Evolutionary conservation across 257 asterid species (phyloP).

Genomic region (Solanum sejunctum): DNA sequence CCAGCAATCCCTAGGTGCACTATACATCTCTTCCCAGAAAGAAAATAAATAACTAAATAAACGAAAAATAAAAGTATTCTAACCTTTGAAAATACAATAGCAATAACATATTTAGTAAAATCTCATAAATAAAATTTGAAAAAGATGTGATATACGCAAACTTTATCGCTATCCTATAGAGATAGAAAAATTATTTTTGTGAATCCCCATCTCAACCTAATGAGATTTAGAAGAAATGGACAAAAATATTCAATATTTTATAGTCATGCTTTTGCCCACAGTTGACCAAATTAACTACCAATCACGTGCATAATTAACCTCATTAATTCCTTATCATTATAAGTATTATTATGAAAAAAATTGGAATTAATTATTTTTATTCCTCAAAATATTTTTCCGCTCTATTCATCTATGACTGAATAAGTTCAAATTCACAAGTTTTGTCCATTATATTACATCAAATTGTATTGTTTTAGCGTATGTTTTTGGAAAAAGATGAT

Average conservation of each 20-base stretch:
- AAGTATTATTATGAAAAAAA: neutral
- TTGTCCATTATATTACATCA: neutral
- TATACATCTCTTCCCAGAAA: neutral
- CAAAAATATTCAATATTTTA: neutral
- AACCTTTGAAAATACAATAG: neutral
- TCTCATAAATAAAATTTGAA: no score
- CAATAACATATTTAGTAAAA: no score
- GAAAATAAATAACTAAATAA: neutral
- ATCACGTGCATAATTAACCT: neutral
- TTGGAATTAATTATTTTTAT: neutral
- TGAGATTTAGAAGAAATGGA: neutral
- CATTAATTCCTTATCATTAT: neutral
- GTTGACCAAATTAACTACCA: neutral
- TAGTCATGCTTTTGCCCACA: neutral
- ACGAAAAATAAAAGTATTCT: neutral
- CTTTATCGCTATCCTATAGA: no score
- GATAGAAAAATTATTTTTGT: no score
- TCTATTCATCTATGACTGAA: neutral
- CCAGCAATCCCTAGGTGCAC: neutral
- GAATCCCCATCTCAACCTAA: no score
- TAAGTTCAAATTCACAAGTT: neutral
- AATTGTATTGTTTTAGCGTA: neutral
- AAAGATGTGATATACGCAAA: no score
- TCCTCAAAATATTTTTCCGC: neutral
- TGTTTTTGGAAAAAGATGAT: neutral